These are phyloP conservation scores for Globisporangium parvum DNA, from an alignment of 352 stramenopile species.

Conservation along the genomic window DNA sequence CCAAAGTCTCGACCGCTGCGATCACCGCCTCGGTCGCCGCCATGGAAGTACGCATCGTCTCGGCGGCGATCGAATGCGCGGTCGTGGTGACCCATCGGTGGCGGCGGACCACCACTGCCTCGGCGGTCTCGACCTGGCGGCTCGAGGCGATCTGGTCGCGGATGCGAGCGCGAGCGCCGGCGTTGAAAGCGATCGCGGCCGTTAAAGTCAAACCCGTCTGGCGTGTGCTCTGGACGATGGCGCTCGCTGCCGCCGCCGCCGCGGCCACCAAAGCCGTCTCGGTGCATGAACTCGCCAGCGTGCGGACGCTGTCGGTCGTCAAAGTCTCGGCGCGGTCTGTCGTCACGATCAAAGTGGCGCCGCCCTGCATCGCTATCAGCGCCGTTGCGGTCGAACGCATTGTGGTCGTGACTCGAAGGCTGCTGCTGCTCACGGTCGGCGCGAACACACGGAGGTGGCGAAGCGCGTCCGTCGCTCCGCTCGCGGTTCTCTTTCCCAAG, in stretches of 20 bases:
- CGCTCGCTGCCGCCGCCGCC: too few species aligned
- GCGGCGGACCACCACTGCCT: not conserved
- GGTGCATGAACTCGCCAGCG: not conserved
- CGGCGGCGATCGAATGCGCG: conserved; percentile 6
- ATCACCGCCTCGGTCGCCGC: not conserved
- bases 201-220: not conserved
- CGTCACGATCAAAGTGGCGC: not conserved
- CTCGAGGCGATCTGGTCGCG: not conserved
- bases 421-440: too few species aligned
- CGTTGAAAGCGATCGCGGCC: not conserved
- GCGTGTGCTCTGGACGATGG: too few species aligned
- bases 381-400: not conserved
- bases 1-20: not conserved
- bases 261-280: not conserved
- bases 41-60: conserved; percentile 2
- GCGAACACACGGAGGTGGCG: not conserved
- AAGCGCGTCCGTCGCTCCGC: not conserved
- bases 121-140: not conserved
- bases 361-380: not conserved
- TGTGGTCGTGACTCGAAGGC: not conserved
- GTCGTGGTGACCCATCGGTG: not conserved
- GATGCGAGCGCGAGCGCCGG: not conserved
- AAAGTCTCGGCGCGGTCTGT: not conserved
- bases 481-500: conserved; percentile 2
- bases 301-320: not conserved